Evolutionary conservation across 192 early-diverging fungal genomes (phyloP).

Genomic region (Dissophora ornata): DNA sequence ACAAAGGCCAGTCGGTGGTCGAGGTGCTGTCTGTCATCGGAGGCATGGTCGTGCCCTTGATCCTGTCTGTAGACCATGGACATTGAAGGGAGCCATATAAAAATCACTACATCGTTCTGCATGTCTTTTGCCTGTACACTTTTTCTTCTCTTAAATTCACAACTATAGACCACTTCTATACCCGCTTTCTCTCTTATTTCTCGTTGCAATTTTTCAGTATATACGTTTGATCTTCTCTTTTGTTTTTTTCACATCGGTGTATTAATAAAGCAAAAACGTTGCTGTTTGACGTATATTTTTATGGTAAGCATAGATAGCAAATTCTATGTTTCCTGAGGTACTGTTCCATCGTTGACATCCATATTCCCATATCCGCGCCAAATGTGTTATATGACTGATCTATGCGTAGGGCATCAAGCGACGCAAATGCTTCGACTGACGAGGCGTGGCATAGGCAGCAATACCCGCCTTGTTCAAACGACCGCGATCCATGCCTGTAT

Average conservation of each 20-base stretch:
- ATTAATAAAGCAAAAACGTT: background rate
- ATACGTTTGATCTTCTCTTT: no score
- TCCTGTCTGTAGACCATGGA: slow-evolving; percentile 50
- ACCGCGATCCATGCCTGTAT: slow-evolving; percentile 55
- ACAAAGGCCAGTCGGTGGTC: slow-evolving; percentile 42
- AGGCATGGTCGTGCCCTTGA: slow-evolving; percentile 51
- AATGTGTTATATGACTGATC: no score
- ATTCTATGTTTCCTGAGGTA: no score
- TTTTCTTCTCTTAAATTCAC: background rate
- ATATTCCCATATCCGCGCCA: no score
- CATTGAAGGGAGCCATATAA: slow-evolving; percentile 22
- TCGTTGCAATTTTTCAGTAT: no score
- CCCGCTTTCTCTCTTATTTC: background rate
- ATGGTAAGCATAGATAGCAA: no score
- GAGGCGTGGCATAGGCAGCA: slow-evolving; percentile 34
- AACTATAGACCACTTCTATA: background rate
- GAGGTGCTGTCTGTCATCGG: slow-evolving; percentile 50
- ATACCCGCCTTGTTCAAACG: slow-evolving; percentile 52
- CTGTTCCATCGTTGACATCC: no score
- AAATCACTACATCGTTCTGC: background rate
- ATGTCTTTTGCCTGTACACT: background rate
- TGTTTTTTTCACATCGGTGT: background rate
- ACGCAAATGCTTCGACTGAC: slow-evolving; percentile 51
- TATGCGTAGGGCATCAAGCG: slow-evolving; percentile 55
- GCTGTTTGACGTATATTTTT: slow-evolving; percentile 1